Base-by-base conservation (phyloP, 2,329 filamentous ascomycete genomes). In the Parastagonospora nodorum region DNA sequence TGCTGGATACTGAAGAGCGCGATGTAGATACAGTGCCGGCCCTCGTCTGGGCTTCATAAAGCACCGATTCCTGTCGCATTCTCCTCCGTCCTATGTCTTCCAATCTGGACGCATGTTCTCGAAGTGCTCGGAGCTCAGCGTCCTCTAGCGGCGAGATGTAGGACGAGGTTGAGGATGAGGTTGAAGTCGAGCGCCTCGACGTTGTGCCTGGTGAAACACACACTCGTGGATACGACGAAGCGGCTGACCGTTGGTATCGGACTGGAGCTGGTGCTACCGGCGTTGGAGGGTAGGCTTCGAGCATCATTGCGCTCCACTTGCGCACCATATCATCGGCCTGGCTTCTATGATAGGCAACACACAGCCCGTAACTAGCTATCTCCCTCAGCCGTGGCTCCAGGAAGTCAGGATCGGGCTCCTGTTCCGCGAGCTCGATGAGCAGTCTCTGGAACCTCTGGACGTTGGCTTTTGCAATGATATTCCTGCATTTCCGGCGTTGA, bases 291-390 rank as follows among this genome's bases (percentile, higher is more conserved):
- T 40, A 49, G 11, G 42, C 48, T 33, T 38, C 52, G 49, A 36
- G 27, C 12, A 57, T 48, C 10, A 8, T 24, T 10, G 7, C 19
- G 1, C 29, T 38, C 54, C 55, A 57, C 15, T 32, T 35, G 4
- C 41, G 14, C 2, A 57, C 45, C 45, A 57, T 36, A 2, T 16
- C 12, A 14, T 38, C 24, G 24, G 14, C 14, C 30, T 55, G 51
- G 8, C 36, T 9, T 12, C 32, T 45, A 9, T 55, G 55, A n/a
- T 9, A 29, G 5, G 15, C 35, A 2, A 15, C 8, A 33, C 55
- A 57, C 2, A 66, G 51, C 4, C 55, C 50, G 24, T 41, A 9
- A 0, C 16, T 1, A 9, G 63, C 63, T 2, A 65, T 46, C 5
- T 14, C 12, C n/a, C 31, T 4, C 2, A 65, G 51, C 9, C 40